Evolutionary conservation across 805 yeast species (phyloP).

Genomic region (Lachancea sp.): DNA sequence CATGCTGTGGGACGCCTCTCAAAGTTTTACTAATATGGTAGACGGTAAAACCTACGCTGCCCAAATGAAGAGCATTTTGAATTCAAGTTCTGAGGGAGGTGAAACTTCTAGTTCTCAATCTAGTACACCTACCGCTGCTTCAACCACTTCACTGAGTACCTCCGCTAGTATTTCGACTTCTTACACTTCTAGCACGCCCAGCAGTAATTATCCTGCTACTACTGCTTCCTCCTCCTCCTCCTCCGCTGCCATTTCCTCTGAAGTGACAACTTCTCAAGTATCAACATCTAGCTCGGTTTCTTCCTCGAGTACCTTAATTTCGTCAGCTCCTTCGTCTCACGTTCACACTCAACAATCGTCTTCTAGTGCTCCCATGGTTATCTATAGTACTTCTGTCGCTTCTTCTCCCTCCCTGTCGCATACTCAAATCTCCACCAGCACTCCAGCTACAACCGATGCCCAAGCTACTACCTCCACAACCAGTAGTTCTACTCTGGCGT

Average conservation of each 20-base stretch:
- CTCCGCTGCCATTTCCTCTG: not conserved
- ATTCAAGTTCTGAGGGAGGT: slow-evolving; percentile 12
- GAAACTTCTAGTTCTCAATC: slow-evolving; percentile 15
- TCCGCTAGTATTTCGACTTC: slow-evolving; percentile 3
- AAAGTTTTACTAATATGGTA: slow-evolving; percentile 46
- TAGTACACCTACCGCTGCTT: slow-evolving; percentile 15
- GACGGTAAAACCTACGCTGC: slow-evolving; percentile 41
- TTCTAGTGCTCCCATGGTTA: slow-evolving; percentile 12
- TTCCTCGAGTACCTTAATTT: slow-evolving; percentile 4
- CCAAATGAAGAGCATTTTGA: slow-evolving; percentile 39
- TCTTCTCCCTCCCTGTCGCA: not conserved
- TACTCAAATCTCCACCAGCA: not conserved
- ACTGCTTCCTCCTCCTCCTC: not conserved
- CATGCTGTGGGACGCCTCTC: slow-evolving; percentile 87
- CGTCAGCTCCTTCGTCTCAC: slow-evolving; percentile 8
- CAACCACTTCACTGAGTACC: slow-evolving; percentile 6
- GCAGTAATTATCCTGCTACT: not conserved
- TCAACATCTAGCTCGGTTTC: slow-evolving; percentile 5
- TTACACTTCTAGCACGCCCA: not conserved
- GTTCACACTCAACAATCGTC: slow-evolving; percentile 10
- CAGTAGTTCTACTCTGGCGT: not conserved
- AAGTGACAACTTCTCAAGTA: not conserved
- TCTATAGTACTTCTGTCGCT: slow-evolving; percentile 1
- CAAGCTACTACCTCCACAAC: not conserved
- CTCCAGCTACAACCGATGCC: not conserved